These are phyloP conservation scores for Geoglossum glabrum DNA, from an alignment of 495 filamentous ascomycete species.

Conservation along the genomic window DNA sequence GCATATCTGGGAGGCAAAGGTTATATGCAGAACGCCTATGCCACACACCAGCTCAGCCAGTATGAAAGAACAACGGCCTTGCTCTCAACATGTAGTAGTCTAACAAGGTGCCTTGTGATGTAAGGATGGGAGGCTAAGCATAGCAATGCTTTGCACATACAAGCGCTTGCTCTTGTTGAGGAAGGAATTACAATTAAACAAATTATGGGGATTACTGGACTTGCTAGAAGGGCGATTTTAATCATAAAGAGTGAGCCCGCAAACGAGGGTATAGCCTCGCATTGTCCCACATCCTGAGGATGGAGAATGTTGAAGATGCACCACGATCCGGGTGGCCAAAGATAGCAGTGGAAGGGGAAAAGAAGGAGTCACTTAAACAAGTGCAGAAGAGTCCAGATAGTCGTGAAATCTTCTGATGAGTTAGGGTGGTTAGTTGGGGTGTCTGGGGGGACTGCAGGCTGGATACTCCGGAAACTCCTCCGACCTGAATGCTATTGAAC, in stretches of 20 bases:
- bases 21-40: too few species aligned
- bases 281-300: conserved; percentile 19
- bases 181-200: conserved; percentile 1
- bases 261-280: conserved; percentile 3
- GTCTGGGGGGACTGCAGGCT: not conserved
- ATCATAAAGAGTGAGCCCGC: not conserved
- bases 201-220: not conserved
- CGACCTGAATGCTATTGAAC: conserved; percentile 20
- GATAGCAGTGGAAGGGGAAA: not conserved
- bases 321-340: conserved; percentile 4
- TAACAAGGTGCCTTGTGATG: too few species aligned
- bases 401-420: not conserved
- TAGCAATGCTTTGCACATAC: not conserved
- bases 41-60: too few species aligned
- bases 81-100: too few species aligned
- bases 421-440: not conserved
- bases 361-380: not conserved
- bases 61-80: too few species aligned
- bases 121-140: too few species aligned
- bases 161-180: conserved; percentile 4
- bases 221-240: conserved; percentile 1
- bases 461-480: conserved; percentile 13
- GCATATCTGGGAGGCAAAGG: too few species aligned
- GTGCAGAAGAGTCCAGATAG: not conserved
- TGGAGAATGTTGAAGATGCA: conserved; percentile 21